These are phyloP conservation scores for Plasmodium inui DNA, from an alignment of 169 alveolate genomes.

Conservation along the genomic window DNA sequence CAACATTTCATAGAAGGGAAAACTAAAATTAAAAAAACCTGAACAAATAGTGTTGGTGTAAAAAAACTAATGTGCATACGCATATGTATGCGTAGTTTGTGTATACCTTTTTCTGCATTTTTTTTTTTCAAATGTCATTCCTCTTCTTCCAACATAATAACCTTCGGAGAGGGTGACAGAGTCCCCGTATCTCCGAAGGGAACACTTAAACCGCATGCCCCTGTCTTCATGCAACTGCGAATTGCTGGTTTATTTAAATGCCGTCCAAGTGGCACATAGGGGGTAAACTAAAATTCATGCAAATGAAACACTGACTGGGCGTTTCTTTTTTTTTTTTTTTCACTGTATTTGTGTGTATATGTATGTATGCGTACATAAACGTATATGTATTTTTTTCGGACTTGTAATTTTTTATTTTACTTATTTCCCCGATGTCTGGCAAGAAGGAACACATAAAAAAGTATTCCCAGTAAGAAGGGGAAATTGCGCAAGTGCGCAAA, in stretches of 20 bases:
- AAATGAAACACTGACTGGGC: not conserved
- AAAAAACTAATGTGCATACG: not conserved
- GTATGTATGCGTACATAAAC: not conserved
- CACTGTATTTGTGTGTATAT: slow-evolving; percentile 6
- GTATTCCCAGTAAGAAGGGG: not conserved
- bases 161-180: not conserved
- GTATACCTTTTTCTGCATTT: not conserved
- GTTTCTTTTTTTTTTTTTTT: not conserved
- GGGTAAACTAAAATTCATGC: not conserved
- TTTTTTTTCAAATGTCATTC: not conserved
- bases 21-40: slow-evolving; percentile 27
- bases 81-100: not conserved
- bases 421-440: not conserved
- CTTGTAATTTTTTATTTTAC: slow-evolving; percentile 9
- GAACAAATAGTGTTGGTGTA: not conserved
- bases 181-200: slow-evolving; percentile 1
- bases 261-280: not conserved
- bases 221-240: not conserved
- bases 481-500: not conserved
- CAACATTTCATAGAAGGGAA: slow-evolving; percentile 20
- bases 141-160: not conserved
- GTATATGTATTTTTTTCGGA: not conserved
- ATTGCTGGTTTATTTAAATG: not conserved
- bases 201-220: not conserved
- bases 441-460: not conserved